phyloP scores from a whole-genome alignment of 1,284 basidiomycete genomes.

The Malassezia sp. region DNA sequence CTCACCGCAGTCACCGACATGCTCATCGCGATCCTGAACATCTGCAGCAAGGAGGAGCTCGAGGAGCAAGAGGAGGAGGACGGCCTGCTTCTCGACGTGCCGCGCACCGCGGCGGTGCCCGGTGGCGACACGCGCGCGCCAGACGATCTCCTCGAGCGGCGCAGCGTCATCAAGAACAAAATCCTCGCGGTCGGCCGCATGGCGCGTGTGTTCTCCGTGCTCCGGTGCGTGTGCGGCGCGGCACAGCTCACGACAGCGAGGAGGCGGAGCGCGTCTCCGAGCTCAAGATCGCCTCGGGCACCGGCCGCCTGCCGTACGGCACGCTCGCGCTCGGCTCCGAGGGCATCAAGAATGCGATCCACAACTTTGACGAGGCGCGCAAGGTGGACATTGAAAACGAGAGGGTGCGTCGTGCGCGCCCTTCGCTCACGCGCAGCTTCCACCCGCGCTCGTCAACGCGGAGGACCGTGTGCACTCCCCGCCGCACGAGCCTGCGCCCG shows the following conservation, averaged over 20 bases:
- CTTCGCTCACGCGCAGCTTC: conserved; percentile 90
- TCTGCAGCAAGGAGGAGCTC: conserved; percentile 85
- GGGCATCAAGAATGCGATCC: conserved; percentile 89
- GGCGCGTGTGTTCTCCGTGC: conserved; percentile 84
- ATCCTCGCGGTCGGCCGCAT: conserved; percentile 95
- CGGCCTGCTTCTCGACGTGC: neutral
- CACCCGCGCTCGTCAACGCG: conserved; percentile 78
- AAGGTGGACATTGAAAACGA: conserved; percentile 99
- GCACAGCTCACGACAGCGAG: too few relatives aligned
- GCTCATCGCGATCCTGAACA: conserved; percentile 85
- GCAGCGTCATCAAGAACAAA: conserved; percentile 88
- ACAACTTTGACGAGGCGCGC: conserved; percentile 86
- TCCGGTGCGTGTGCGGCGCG: too few relatives aligned
- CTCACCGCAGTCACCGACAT: conserved; percentile 69
- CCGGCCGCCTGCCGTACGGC: conserved; percentile 69
- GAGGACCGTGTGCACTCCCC: conserved; percentile 60
- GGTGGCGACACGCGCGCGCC: neutral
- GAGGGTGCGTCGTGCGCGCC: conserved; percentile 24
- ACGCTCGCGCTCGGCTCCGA: conserved; percentile 79
- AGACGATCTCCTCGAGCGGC: conserved; percentile 60
- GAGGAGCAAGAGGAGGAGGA: conserved; percentile 69
- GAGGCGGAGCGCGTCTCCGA: conserved; percentile 96
- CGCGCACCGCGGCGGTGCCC: neutral
- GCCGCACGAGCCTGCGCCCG: conserved; percentile 49
- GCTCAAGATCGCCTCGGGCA: conserved; percentile 77